Percentiles rank a stretch among this genome's conserved stretches.
Conservation (phyloP, 148 eudicot genomes). For the Limonium bicolor region DNA sequence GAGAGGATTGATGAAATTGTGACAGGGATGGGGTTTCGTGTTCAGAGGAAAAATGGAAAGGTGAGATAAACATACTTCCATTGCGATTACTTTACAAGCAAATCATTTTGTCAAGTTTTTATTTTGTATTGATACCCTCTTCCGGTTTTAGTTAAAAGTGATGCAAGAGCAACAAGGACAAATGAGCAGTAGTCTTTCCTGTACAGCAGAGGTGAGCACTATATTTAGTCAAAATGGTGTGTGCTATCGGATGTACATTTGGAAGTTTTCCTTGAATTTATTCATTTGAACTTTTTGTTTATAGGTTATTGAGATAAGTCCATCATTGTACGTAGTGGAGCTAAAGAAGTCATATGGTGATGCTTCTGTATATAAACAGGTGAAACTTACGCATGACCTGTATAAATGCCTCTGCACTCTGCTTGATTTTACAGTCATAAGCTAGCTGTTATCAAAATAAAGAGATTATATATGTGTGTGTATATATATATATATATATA, state of each 20-base stretch:
- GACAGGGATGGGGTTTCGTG: constrained; percentile 64
- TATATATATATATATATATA: background rate
- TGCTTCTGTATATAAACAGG: constrained; percentile 64
- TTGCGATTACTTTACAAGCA: background rate
- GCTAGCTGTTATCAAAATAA: background rate
- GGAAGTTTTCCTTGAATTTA: background rate
- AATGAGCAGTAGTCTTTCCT: constrained; percentile 47
- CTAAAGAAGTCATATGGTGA: constrained; percentile 69
- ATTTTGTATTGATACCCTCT: background rate
- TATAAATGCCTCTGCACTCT: background rate
- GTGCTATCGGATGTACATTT: background rate
- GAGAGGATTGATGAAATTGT: constrained; percentile 65
- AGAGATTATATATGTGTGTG: background rate
- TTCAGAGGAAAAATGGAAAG: constrained; percentile 74
- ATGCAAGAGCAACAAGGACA: constrained; percentile 44
- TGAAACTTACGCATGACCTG: constrained; percentile 1
- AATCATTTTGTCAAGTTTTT: background rate
- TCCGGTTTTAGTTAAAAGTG: constrained; percentile 54
- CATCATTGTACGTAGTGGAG: constrained; percentile 71
- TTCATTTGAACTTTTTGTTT: background rate
- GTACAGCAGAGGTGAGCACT: constrained; percentile 71
- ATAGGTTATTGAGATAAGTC: constrained; percentile 88
- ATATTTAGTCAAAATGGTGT: background rate
- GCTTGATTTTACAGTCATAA: too few species aligned
- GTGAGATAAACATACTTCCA: constrained; percentile 26